phyloP scores from a whole-genome alignment of 169 alveolate genomes.

The Cryptosporidium sp. region DNA sequence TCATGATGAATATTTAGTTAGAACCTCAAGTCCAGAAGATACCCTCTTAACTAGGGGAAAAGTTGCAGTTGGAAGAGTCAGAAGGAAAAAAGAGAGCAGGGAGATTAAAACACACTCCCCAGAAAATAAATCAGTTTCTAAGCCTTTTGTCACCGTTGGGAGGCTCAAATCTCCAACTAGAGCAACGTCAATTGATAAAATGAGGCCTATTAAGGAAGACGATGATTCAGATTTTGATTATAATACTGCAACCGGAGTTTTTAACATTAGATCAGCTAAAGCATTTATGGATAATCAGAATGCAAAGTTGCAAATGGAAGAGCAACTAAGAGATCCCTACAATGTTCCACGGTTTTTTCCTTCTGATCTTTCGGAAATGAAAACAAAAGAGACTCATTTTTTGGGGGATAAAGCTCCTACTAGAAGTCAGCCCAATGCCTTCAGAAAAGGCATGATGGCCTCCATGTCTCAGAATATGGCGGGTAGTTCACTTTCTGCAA shows the following conservation, averaged over 20 bases:
- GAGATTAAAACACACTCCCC: not conserved
- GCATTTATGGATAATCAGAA: not conserved
- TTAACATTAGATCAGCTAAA: not conserved
- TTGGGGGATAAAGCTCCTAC: not conserved
- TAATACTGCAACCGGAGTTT: not conserved
- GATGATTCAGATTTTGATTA: constrained; percentile 8
- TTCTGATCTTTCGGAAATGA: not conserved
- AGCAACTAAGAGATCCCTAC: not conserved
- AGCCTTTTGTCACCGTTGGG: constrained; percentile 41
- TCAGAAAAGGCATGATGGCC: constrained; percentile 23
- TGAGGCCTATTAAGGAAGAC: constrained; percentile 4
- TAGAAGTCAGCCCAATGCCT: not conserved
- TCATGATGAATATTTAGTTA: not conserved
- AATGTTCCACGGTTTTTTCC: not conserved
- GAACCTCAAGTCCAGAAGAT: not conserved
- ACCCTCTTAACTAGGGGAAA: constrained; percentile 5
- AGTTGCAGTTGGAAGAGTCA: constrained; percentile 30
- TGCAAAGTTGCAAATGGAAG: not conserved
- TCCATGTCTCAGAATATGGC: not conserved
- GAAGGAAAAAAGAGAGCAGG: not conserved
- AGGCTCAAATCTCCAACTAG: constrained; percentile 42
- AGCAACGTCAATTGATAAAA: constrained; percentile 24
- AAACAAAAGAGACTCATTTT: not conserved
- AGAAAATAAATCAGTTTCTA: not conserved
- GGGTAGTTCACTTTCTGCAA: not conserved